Conservation (phyloP, 306 rosid species). For the Betula pendula region DNA sequence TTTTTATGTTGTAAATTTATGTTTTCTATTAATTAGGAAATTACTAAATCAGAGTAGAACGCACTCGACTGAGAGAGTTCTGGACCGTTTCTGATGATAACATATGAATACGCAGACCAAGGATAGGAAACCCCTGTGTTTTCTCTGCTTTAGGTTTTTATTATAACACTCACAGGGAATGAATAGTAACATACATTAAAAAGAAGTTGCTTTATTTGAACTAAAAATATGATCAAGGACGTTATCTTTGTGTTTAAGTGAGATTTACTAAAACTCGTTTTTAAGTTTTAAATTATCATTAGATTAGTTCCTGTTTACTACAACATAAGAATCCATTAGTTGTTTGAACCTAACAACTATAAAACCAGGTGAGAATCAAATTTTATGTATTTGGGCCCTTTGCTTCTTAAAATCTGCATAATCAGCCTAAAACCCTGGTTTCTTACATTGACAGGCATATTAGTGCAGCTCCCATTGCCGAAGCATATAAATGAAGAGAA, state of each 20-base stretch:
- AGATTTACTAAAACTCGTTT: not conserved
- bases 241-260: not conserved
- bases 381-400: not conserved
- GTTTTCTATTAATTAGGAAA: too few relatives aligned
- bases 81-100: not conserved
- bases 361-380: not conserved
- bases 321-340: not conserved
- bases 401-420: not conserved
- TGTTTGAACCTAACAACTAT: not conserved
- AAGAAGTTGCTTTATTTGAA: not conserved
- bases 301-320: not conserved
- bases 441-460: slow-evolving; percentile 60
- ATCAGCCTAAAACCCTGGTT: slow-evolving; percentile 16
- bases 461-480: slow-evolving; percentile 95
- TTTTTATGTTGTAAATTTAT: not conserved
- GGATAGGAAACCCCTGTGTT: too few relatives aligned
- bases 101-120: not conserved
- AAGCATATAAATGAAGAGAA: slow-evolving; percentile 86
- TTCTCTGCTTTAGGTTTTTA: not conserved
- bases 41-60: not conserved
- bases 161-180: not conserved
- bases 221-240: not conserved
- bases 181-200: not conserved
- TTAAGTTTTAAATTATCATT: not conserved
- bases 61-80: not conserved